Percentiles rank a stretch among this genome's conserved stretches.
These are phyloP conservation scores for Multifurca ochricompacta DNA, from an alignment of 768 basidiomycete genomes.

Conservation along the genomic window DNA sequence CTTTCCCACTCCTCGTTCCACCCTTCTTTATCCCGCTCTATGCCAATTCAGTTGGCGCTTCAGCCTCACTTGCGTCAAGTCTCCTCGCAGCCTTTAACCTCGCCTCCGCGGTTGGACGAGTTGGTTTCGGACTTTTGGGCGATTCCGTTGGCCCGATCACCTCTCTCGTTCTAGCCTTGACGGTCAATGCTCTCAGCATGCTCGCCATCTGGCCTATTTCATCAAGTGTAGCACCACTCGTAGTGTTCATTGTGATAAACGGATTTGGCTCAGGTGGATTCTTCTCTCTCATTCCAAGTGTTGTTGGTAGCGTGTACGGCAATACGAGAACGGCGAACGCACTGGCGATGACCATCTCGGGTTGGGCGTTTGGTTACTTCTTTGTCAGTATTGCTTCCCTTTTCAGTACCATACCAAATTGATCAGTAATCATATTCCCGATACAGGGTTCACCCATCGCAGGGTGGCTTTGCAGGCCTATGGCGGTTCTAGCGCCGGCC, in stretches of 20 bases:
- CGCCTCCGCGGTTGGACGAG: conserved; percentile 29
- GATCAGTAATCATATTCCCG: background rate
- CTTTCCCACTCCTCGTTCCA: conserved; percentile 32
- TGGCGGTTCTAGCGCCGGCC: conserved; percentile 22
- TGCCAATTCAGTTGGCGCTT: conserved; percentile 26
- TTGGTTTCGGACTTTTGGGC: conserved; percentile 26
- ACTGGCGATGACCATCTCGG: conserved; percentile 30
- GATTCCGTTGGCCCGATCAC: conserved; percentile 28
- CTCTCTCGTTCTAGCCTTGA: conserved; percentile 25
- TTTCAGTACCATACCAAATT: background rate
- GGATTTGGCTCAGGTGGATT: conserved; percentile 30
- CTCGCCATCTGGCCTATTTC: conserved; percentile 23
- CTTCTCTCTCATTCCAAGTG: conserved; percentile 29
- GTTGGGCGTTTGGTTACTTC: conserved; percentile 28
- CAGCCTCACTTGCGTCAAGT: conserved; percentile 23
- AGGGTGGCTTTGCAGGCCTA: conserved; percentile 26
- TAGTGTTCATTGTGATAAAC: conserved; percentile 25
- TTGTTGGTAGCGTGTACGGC: conserved; percentile 28
- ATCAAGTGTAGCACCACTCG: conserved; percentile 23
- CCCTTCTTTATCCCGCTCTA: conserved; percentile 34
- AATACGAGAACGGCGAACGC: conserved; percentile 27
- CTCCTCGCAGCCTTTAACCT: conserved; percentile 31
- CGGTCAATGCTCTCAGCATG: conserved; percentile 27
- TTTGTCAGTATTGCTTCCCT: conserved; percentile 17
- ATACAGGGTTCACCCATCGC: conserved; percentile 27